Evolutionary conservation across 2,329 filamentous ascomycete genomes (phyloP).

Genomic region (Pochonia chlamydosporia): DNA sequence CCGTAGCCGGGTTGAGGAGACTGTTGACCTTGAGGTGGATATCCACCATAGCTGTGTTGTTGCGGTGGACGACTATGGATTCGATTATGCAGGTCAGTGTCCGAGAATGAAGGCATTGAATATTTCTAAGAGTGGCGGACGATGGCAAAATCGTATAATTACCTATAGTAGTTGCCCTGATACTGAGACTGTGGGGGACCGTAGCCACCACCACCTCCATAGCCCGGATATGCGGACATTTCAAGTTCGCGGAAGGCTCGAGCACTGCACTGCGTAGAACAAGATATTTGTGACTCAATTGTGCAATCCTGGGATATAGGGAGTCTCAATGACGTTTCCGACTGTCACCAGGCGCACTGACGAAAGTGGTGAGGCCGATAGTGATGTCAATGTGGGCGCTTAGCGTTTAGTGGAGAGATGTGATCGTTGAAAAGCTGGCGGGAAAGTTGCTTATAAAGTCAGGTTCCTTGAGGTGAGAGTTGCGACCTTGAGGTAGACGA

Average conservation of each 20-base stretch:
- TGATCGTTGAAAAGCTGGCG: neutral
- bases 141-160: neutral
- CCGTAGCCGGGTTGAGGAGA: slow-evolving; percentile 44
- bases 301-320: neutral
- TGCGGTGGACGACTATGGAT: slow-evolving; percentile 4
- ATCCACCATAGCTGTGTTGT: slow-evolving; percentile 24
- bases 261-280: neutral
- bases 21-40: slow-evolving; percentile 40
- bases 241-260: slow-evolving; percentile 9
- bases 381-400: neutral
- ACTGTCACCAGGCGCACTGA: neutral
- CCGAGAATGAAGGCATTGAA: neutral
- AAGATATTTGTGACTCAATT: neutral
- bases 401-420: neutral
- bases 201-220: slow-evolving; percentile 17
- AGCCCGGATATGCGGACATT: slow-evolving; percentile 61
- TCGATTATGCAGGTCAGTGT: neutral
- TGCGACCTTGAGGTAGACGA: neutral
- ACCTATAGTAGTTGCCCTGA: slow-evolving; percentile 25
- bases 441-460: neutral
- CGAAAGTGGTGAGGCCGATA: neutral
- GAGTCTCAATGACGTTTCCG: too few relatives aligned
- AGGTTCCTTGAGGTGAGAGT: neutral
- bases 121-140: neutral
- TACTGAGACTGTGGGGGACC: slow-evolving; percentile 27